Evolutionary conservation across 805 yeast species (phyloP).

Genomic region (Wickerhamiella australiensis): DNA sequence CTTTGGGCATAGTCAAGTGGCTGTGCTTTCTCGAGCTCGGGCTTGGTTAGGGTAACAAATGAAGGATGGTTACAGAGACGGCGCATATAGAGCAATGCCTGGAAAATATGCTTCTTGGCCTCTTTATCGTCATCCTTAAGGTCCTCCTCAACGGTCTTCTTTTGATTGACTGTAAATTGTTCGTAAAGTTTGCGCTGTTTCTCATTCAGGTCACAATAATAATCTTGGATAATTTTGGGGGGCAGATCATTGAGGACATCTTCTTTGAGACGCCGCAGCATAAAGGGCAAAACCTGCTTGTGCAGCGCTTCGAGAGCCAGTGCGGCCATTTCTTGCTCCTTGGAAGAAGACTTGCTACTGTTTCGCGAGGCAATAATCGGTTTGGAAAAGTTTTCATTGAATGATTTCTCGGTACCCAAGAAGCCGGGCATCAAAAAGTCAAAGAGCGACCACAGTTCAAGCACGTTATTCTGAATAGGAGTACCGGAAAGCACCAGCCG

Average conservation of each 20-base stretch:
- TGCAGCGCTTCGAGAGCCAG: constrained; percentile 90
- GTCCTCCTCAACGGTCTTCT: constrained; percentile 41
- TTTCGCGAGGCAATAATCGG: constrained; percentile 92
- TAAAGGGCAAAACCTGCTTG: constrained; percentile 91
- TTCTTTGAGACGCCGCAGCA: constrained; percentile 90
- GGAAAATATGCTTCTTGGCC: constrained; percentile 85
- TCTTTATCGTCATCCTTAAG: constrained; percentile 29
- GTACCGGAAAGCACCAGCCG: constrained; percentile 89
- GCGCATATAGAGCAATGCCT: constrained; percentile 93
- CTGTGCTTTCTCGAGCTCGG: constrained; percentile 66
- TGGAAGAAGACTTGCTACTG: constrained; percentile 67
- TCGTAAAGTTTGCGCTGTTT: constrained; percentile 77
- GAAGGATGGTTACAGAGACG: constrained; percentile 95
- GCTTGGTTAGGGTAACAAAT: constrained; percentile 66
- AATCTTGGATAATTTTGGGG: constrained; percentile 96
- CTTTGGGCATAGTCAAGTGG: constrained; percentile 73
- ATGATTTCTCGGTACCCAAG: constrained; percentile 84
- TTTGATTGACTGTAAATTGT: constrained; percentile 81
- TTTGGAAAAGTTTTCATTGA: constrained; percentile 92
- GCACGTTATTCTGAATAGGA: constrained; percentile 93
- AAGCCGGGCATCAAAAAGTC: constrained; percentile 99
- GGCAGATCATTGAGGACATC: constrained; percentile 93
- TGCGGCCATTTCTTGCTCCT: constrained; percentile 95
- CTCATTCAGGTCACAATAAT: constrained; percentile 90
- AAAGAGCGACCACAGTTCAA: constrained; percentile 94